These are phyloP conservation scores for Xylariaceae sp. DNA, from an alignment of 2,329 filamentous ascomycete species.

Conservation along the genomic window DNA sequence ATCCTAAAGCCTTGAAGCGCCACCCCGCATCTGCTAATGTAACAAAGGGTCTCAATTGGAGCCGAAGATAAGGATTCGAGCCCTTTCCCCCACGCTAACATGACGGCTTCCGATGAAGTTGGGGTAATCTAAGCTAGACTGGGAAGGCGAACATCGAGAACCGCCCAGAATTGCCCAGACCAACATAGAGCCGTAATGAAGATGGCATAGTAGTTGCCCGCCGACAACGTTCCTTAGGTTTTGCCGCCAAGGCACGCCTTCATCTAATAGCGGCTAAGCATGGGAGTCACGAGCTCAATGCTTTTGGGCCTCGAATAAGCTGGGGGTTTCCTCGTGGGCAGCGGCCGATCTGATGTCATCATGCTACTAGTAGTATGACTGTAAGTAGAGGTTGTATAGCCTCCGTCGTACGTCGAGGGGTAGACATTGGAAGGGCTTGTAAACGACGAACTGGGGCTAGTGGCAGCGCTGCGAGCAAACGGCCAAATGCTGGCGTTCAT, in stretches of 20 bases:
- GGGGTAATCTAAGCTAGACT: constrained; percentile 20
- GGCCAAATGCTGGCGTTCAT: constrained; percentile 58
- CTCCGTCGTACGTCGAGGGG: constrained; percentile 61
- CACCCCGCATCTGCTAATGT: constrained; percentile 37
- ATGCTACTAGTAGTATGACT: constrained; percentile 47
- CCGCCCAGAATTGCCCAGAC: constrained; percentile 1
- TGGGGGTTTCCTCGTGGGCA: constrained; percentile 62
- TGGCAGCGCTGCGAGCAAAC: constrained; percentile 57
- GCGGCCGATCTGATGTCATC: constrained; percentile 56
- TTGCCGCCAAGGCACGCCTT: background rate
- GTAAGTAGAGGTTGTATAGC: constrained; percentile 47
- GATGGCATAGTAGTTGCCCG: background rate
- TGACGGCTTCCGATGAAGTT: constrained; percentile 12
- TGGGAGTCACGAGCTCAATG: constrained; percentile 69
- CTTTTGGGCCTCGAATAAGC: constrained; percentile 65
- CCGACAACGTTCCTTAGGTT: background rate
- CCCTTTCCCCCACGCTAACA: constrained; percentile 12
- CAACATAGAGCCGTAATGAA: constrained; percentile 10
- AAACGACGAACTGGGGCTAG: constrained; percentile 62
- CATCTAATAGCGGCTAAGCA: constrained; percentile 54
- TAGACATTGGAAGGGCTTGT: constrained; percentile 52
- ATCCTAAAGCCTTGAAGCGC: constrained; percentile 20
- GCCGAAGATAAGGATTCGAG: constrained; percentile 21
- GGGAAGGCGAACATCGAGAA: constrained; percentile 17
- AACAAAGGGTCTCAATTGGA: constrained; percentile 27